These are phyloP conservation scores for Zarea fungicola DNA, from an alignment of 2,329 filamentous ascomycete genomes.

Conservation along the genomic window DNA sequence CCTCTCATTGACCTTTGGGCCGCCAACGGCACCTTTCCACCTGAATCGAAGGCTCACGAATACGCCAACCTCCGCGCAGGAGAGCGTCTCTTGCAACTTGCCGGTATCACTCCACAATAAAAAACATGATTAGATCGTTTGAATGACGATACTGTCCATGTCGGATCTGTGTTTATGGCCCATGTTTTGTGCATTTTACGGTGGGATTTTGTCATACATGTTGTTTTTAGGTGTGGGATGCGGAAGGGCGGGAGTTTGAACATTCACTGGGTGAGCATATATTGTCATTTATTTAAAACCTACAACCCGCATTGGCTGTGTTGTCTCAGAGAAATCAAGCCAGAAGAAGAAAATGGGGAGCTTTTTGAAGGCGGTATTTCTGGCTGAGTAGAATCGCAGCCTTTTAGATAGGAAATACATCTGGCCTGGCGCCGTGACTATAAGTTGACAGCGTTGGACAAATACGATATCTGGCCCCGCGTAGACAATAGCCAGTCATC, in stretches of 20 bases:
- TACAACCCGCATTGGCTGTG: background rate
- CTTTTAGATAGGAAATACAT: background rate
- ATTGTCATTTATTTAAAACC: background rate
- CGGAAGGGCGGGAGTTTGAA: slow-evolving; percentile 3
- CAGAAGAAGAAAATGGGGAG: no score
- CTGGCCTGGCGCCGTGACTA: background rate
- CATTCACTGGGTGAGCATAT: background rate
- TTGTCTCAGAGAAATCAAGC: no score
- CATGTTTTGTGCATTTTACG: slow-evolving; percentile 6
- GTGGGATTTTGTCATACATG: slow-evolving; percentile 8
- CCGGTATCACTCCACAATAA: slow-evolving; percentile 25
- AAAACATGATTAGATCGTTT: background rate
- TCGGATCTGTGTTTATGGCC: slow-evolving; percentile 9
- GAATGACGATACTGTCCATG: background rate
- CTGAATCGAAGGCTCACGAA: slow-evolving; percentile 63
- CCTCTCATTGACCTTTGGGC: slow-evolving; percentile 89
- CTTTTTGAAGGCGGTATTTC: no score
- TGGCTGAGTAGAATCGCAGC: no score
- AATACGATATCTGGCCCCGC: no score
- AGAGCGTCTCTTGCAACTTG: slow-evolving; percentile 51
- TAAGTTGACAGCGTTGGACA: no score
- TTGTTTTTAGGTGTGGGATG: background rate
- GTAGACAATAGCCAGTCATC: no score
- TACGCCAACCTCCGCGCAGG: slow-evolving; percentile 59
- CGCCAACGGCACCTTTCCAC: slow-evolving; percentile 79